Percentiles rank a stretch among this genome's conserved stretches.
Evolutionary conservation across 2,329 filamentous ascomycete genomes (phyloP).

Genomic region (Madurella mycetomatis): DNA sequence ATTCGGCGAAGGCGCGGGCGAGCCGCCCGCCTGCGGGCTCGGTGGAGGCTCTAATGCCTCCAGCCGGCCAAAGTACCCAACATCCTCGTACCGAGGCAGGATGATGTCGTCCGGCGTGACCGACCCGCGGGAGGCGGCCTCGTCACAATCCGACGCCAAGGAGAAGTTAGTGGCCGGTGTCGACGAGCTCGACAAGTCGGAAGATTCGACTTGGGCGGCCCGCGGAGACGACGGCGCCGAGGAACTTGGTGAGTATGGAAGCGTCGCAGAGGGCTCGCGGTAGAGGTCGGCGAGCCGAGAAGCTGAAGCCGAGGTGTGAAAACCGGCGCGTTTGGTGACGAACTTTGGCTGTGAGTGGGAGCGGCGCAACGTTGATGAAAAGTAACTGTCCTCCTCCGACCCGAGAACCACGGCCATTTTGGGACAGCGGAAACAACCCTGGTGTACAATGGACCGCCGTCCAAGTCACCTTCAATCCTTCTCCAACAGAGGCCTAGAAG

Average conservation of each 20-base stretch:
- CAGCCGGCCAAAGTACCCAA: slow-evolving; percentile 41
- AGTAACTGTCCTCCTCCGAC: slow-evolving; percentile 55
- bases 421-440: slow-evolving; percentile 14
- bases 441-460: slow-evolving; percentile 24
- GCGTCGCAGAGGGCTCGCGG: slow-evolving; percentile 38
- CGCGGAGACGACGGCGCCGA: slow-evolving; percentile 55
- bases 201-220: slow-evolving; percentile 49
- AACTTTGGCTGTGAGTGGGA: slow-evolving; percentile 60
- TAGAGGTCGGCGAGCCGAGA: slow-evolving; percentile 46
- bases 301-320: slow-evolving; percentile 43
- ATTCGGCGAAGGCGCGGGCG: slow-evolving; percentile 50
- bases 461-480: slow-evolving; percentile 30
- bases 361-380: slow-evolving; percentile 51
- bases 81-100: slow-evolving; percentile 43
- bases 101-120: slow-evolving; percentile 46
- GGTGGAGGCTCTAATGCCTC: slow-evolving; percentile 49
- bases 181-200: slow-evolving; percentile 54
- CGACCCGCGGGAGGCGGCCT: slow-evolving; percentile 37
- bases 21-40: slow-evolving; percentile 47
- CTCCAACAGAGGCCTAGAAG: slow-evolving; percentile 21
- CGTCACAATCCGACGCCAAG: slow-evolving; percentile 54
- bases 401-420: slow-evolving; percentile 54
- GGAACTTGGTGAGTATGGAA: slow-evolving; percentile 46
- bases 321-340: slow-evolving; percentile 38
- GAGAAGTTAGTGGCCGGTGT: slow-evolving; percentile 62